These are phyloP conservation scores for Candida jianshihensis DNA, from an alignment of 805 yeast species.

Conservation along the genomic window DNA sequence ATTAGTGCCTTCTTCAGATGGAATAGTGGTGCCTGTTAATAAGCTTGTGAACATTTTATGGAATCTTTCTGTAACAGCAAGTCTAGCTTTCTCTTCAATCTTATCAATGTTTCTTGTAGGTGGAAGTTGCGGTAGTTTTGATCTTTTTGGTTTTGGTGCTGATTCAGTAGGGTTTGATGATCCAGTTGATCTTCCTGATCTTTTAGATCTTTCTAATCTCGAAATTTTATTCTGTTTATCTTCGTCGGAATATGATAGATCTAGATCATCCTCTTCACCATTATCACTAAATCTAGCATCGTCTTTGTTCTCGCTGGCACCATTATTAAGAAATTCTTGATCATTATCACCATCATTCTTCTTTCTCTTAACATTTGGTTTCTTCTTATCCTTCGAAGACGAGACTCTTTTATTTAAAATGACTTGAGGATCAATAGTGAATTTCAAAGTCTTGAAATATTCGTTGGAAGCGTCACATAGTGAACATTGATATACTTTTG, in stretches of 20 bases:
- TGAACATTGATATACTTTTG: constrained; percentile 47
- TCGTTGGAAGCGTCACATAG: constrained; percentile 37
- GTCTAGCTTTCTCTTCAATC: constrained; percentile 17
- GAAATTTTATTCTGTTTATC: constrained; percentile 20
- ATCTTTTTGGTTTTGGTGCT: neutral
- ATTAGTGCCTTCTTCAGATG: constrained; percentile 25
- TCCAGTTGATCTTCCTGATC: neutral
- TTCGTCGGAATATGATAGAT: constrained; percentile 5
- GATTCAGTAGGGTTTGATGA: constrained; percentile 1
- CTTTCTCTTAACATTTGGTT: neutral
- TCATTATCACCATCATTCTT: constrained; percentile 8
- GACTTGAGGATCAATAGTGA: constrained; percentile 23
- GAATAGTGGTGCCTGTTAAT: constrained; percentile 24
- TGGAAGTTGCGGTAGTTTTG: constrained; percentile 3
- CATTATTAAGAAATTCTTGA: constrained; percentile 10
- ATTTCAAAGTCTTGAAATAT: constrained; percentile 27
- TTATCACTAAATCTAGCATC: constrained; percentile 4
- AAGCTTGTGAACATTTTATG: constrained; percentile 41
- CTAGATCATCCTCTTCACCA: constrained; percentile 4
- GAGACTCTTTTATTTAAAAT: neutral
- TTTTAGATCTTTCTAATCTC: neutral
- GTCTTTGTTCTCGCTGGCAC: too few species aligned
- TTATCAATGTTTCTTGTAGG: constrained; percentile 5
- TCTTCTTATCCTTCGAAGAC: too few species aligned
- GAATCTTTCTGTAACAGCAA: constrained; percentile 43